Percentiles rank a stretch among this genome's conserved stretches.
Evolutionary conservation across 805 yeast species (phyloP).

Genomic region (Yamadazyma ubonensis): DNA sequence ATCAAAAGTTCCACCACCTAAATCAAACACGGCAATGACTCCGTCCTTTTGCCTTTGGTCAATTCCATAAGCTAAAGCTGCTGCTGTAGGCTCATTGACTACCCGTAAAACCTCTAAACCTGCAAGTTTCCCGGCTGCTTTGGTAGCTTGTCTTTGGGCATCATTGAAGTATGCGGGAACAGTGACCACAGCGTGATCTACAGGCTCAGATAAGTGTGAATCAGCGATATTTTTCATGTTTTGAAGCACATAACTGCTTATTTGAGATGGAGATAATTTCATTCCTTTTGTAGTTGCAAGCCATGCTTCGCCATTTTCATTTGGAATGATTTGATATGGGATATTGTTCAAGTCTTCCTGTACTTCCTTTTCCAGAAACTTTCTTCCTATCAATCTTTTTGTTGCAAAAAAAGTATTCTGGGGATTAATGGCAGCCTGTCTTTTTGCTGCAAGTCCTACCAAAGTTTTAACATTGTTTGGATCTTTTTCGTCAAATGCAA

Average conservation of each 20-base stretch:
- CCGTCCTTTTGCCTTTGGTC: slow-evolving; percentile 54
- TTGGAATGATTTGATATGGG: slow-evolving; percentile 62
- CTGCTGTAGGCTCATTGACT: slow-evolving; percentile 83
- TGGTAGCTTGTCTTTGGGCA: slow-evolving; percentile 78
- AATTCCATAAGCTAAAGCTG: slow-evolving; percentile 79
- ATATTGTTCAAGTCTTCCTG: slow-evolving; percentile 62
- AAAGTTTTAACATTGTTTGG: slow-evolving; percentile 35
- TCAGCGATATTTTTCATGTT: slow-evolving; percentile 70
- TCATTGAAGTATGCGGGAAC: slow-evolving; percentile 86
- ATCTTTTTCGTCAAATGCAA: slow-evolving; percentile 51
- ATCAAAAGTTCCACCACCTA: slow-evolving; percentile 87
- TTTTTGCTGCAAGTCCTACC: slow-evolving; percentile 67
- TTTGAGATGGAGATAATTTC: slow-evolving; percentile 64
- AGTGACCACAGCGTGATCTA: slow-evolving; percentile 75
- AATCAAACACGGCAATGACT: slow-evolving; percentile 61
- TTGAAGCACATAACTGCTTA: slow-evolving; percentile 61
- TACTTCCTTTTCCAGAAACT: slow-evolving; percentile 65
- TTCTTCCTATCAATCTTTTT: slow-evolving; percentile 75
- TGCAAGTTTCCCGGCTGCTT: slow-evolving; percentile 71
- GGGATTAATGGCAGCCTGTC: slow-evolving; percentile 75
- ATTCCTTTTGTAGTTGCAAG: slow-evolving; percentile 48
- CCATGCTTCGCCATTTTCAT: slow-evolving; percentile 70
- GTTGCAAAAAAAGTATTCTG: slow-evolving; percentile 80
- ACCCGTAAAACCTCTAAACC: slow-evolving; percentile 75
- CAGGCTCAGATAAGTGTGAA: slow-evolving; percentile 43